Evolutionary conservation across 2,329 filamentous ascomycete species (phyloP).

Genomic region (Ilyonectria destructans): DNA sequence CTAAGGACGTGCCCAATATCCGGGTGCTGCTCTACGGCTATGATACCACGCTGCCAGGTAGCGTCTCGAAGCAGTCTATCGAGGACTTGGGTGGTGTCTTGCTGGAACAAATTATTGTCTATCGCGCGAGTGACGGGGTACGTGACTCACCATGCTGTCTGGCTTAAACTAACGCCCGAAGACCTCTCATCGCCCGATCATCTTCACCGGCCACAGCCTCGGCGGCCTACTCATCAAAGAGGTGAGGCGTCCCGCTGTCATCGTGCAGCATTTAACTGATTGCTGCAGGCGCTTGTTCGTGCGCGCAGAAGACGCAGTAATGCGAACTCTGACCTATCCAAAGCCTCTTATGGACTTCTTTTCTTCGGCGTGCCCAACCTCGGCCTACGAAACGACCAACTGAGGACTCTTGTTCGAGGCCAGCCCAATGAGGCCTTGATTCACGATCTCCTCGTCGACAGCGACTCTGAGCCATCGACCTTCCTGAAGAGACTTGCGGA

Average conservation of each 20-base stretch:
- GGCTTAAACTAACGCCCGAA: slow-evolving; percentile 15
- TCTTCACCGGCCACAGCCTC: slow-evolving; percentile 46
- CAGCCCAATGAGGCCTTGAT: slow-evolving; percentile 47
- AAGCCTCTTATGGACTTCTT: slow-evolving; percentile 43
- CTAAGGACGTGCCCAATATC: slow-evolving; percentile 29
- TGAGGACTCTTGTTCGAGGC: slow-evolving; percentile 41
- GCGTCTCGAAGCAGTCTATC: slow-evolving; percentile 41
- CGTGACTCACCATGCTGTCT: slow-evolving; percentile 6
- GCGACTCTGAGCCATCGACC: slow-evolving; percentile 37
- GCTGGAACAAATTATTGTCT: slow-evolving; percentile 35
- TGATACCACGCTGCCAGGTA: slow-evolving; percentile 45
- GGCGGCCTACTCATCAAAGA: slow-evolving; percentile 50
- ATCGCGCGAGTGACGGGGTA: slow-evolving; percentile 33
- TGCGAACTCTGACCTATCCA: slow-evolving; percentile 27
- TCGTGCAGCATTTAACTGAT: background rate
- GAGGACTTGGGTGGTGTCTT: slow-evolving; percentile 36
- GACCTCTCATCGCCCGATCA: slow-evolving; percentile 20
- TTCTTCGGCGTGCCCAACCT: slow-evolving; percentile 52
- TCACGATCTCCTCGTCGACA: slow-evolving; percentile 29
- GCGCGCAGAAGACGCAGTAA: slow-evolving; percentile 22
- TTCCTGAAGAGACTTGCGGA: slow-evolving; percentile 39
- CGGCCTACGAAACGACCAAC: slow-evolving; percentile 42
- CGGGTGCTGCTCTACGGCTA: slow-evolving; percentile 53
- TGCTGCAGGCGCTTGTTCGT: slow-evolving; percentile 37
- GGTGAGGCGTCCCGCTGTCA: slow-evolving; percentile 27